These are phyloP conservation scores for Besnoitia besnoiti DNA, from an alignment of 169 alveolate genomes.

Conservation along the genomic window DNA sequence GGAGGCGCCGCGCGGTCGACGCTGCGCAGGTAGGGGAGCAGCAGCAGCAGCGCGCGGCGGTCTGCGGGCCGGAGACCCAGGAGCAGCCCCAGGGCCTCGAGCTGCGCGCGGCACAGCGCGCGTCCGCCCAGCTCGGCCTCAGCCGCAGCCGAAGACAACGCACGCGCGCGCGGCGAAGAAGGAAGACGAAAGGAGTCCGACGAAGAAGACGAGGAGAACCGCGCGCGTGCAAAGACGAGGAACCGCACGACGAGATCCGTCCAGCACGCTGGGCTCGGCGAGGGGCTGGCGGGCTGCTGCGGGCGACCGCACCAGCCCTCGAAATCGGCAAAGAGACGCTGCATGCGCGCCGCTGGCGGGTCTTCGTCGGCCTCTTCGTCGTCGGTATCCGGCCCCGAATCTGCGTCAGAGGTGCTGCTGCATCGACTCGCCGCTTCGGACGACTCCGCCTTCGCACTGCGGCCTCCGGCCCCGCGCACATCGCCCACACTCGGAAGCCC, in stretches of 20 bases:
- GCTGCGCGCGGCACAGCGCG: background rate
- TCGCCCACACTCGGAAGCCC: too few species aligned
- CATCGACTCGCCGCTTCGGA: background rate
- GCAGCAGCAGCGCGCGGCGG: constrained; percentile 61
- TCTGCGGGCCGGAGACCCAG: constrained; percentile 5
- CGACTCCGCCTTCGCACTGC: background rate
- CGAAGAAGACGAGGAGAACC: background rate
- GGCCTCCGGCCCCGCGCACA: too few species aligned
- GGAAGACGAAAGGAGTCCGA: background rate
- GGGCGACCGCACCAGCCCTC: background rate
- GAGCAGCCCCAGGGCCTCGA: background rate
- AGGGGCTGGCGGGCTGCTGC: background rate
- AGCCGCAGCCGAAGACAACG: too few species aligned
- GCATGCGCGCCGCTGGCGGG: background rate
- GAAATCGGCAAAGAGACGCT: background rate
- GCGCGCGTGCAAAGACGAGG: background rate
- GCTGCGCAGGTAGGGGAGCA: constrained; percentile 59
- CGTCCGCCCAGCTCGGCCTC: too few species aligned
- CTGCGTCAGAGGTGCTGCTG: background rate
- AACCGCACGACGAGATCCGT: background rate
- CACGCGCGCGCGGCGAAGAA: background rate
- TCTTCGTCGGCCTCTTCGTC: background rate
- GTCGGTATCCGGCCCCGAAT: background rate
- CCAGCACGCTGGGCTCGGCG: background rate
- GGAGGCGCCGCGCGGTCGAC: background rate